These are phyloP conservation scores for Aphanomyces astaci DNA, from an alignment of 352 stramenopile species.

Conservation along the genomic window DNA sequence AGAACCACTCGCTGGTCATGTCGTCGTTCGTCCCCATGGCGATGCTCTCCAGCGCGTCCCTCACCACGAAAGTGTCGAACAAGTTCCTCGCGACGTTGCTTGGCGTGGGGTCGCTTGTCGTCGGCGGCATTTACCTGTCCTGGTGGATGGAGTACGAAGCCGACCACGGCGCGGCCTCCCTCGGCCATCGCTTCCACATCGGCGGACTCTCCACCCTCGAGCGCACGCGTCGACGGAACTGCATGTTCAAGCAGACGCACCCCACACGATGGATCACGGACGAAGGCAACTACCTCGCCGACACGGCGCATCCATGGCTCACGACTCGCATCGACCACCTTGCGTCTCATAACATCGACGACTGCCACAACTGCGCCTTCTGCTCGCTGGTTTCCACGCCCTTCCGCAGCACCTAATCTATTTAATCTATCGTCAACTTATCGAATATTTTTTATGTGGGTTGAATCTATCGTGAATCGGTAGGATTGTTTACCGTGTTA, in stretches of 20 bases:
- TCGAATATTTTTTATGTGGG: too few species aligned
- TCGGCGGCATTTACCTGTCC: conserved; percentile 55
- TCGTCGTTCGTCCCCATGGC: conserved; percentile 50
- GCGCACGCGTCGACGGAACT: conserved; percentile 66
- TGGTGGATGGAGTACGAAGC: conserved; percentile 76
- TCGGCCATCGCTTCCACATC: conserved; percentile 39
- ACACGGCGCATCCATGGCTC: conserved; percentile 65
- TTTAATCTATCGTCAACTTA: neutral
- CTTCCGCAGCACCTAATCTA: neutral
- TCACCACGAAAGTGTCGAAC: conserved; percentile 56
- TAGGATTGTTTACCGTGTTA: too few species aligned
- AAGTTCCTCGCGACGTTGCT: conserved; percentile 50
- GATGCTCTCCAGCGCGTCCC: conserved; percentile 42
- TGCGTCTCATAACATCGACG: conserved; percentile 34
- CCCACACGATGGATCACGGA: conserved; percentile 68
- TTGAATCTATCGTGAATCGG: too few species aligned
- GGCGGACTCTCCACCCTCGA: conserved; percentile 73
- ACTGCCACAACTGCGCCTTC: conserved; percentile 14
- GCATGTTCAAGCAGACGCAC: conserved; percentile 47
- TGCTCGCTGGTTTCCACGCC: neutral
- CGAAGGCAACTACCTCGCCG: conserved; percentile 71
- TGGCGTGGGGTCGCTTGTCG: conserved; percentile 39
- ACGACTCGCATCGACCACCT: conserved; percentile 66
- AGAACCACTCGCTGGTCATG: conserved; percentile 68
- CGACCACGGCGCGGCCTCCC: conserved; percentile 60